A percentile compares a stretch with the other conserved stretches of the same genome.
phyloP scores from a whole-genome alignment of 169 alveolate genomes.

The Neospora caninum region DNA sequence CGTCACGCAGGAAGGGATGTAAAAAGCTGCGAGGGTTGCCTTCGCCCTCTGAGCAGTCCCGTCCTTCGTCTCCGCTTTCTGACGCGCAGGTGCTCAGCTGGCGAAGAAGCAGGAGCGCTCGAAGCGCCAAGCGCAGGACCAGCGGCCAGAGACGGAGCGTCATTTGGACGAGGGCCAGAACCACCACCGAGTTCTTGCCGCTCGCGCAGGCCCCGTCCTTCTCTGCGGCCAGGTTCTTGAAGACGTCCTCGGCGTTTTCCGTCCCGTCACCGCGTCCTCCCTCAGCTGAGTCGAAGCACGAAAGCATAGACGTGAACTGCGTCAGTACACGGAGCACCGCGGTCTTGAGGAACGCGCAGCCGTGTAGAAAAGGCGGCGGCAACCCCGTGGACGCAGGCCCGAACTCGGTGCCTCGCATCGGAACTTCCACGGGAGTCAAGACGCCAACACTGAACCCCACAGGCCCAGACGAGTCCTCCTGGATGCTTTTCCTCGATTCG shows the following conservation, averaged over 20 bases:
- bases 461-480: neutral
- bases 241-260: neutral
- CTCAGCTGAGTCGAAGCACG: neutral
- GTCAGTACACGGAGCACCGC: conserved; percentile 49
- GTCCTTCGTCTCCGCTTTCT: neutral
- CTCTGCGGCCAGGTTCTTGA: neutral
- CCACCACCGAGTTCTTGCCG: neutral
- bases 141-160: conserved; percentile 65
- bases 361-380: conserved; percentile 44
- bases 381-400: conserved; percentile 13
- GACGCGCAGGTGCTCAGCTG: conserved; percentile 52
- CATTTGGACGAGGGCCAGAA: conserved; percentile 1
- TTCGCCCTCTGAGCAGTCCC: neutral
- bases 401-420: neutral
- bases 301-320: conserved; percentile 32
- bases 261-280: neutral
- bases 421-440: conserved; percentile 1
- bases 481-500: neutral
- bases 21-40: conserved; percentile 26
- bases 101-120: conserved; percentile 52
- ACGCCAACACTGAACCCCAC: conserved; percentile 1
- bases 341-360: conserved; percentile 42
- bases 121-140: conserved; percentile 47
- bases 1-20: neutral
- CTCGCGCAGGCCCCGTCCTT: neutral